Base-by-base conservation (phyloP, 345 rosid species). In the Ceriops zippeliana region DNA sequence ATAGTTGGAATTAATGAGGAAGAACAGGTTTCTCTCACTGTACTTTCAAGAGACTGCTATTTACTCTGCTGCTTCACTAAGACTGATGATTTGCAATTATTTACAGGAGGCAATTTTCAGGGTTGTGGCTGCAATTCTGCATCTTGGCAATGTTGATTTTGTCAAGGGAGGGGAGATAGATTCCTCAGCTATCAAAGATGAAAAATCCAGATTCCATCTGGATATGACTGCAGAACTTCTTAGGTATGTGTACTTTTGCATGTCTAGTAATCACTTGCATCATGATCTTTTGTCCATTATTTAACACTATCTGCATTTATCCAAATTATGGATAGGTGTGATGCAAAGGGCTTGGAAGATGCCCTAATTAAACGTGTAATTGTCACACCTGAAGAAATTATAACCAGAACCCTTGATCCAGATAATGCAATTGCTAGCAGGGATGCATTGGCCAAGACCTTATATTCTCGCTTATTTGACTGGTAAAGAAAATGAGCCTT, bases 381-480 rank as follows among this genome's bases (percentile, higher is more conserved):
- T 92, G 96, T 92, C 77, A 92, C 98, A 58, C 98, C 98, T 61
- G 98, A 92, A 79, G 98, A 92, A 86, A 81, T 90, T 78, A 92
- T 92, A 70, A 92, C 95, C 68, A 92, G 95, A 85, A 86, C 96
- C 72, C 96, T 92, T 63, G 98, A 92, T 78, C 91, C 96, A 70
- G 83, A 75, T 66, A 85, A 90, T 79, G 98, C 98, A 68, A 31
- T 86, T 30, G 83, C 87, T 73, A 92, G 96, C 84, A 83, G 96
- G 86, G 98, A 92, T 85, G 98, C 96, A 22, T 78, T 90, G 42
- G 96, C 96, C 20, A 92, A 92, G 85, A 92, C 98, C 7, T 65
- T 87, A 30, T 92, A 92, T 77, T 92, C 98, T 56, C 96, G 93
- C 61, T 84, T 92, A 83, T 92, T 92, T 84, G 98, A 92, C 80